phyloP scores from a whole-genome alignment of 2,329 filamentous ascomycete species.

The Sporothrix sp. region DNA sequence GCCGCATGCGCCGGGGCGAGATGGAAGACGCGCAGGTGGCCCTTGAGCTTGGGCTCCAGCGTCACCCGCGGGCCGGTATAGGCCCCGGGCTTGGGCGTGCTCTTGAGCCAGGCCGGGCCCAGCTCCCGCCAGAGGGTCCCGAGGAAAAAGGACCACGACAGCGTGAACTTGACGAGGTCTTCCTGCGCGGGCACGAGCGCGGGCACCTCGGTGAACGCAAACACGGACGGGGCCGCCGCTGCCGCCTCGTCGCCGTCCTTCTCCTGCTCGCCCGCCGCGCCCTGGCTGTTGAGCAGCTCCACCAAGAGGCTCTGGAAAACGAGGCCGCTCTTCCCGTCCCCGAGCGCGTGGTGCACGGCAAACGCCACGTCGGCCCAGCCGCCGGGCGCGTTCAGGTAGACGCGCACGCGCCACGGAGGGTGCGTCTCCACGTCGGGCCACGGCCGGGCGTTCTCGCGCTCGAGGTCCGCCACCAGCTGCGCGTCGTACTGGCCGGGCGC shows the following conservation, averaged over 20 bases:
- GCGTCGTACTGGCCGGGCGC: slow-evolving; percentile 23
- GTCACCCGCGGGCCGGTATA: slow-evolving; percentile 33
- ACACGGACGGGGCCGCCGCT: too few species aligned
- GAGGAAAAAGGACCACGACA: slow-evolving; percentile 33
- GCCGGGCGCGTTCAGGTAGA: slow-evolving; percentile 23
- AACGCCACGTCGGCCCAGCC: slow-evolving; percentile 35
- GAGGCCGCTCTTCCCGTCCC: slow-evolving; percentile 40
- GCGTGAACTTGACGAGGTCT: slow-evolving; percentile 30
- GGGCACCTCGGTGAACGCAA: slow-evolving; percentile 25
- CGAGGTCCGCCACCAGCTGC: slow-evolving; percentile 26
- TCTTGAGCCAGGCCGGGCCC: slow-evolving; percentile 29
- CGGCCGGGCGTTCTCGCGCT: slow-evolving; percentile 30
- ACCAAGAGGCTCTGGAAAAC: slow-evolving; percentile 41
- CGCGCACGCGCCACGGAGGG: slow-evolving; percentile 39
- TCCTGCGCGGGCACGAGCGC: slow-evolving; percentile 33
- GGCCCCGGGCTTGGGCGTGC: slow-evolving; percentile 12
- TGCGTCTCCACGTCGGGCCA: slow-evolving; percentile 32
- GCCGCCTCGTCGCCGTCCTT: too few species aligned
- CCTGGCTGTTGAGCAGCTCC: slow-evolving; percentile 28
- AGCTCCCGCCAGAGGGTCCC: slow-evolving; percentile 31
- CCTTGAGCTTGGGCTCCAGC: slow-evolving; percentile 27
- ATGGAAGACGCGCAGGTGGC: slow-evolving; percentile 30
- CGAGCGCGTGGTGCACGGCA: slow-evolving; percentile 42
- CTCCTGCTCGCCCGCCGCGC: too few species aligned
- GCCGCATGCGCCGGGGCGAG: slow-evolving; percentile 24